phyloP scores from a whole-genome alignment of 495 filamentous ascomycete genomes.

The Cetradonia linearis region DNA sequence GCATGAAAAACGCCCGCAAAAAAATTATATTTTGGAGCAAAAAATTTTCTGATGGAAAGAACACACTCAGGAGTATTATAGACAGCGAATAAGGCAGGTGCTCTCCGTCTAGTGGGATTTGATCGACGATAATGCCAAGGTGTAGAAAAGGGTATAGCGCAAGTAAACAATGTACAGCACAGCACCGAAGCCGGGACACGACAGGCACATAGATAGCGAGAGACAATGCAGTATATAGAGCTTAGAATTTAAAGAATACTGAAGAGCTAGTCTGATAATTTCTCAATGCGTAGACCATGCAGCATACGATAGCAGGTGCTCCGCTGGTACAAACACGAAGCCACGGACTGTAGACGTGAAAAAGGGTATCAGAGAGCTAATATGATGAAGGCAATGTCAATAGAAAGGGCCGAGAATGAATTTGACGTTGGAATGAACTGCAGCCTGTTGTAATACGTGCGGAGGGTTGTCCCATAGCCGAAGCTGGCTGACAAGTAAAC shows the following conservation, averaged over 20 bases:
- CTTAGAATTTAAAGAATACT: not conserved
- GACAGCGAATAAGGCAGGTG: too few species aligned
- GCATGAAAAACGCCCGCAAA: not conserved
- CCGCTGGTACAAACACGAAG: not conserved
- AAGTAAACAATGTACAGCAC: too few species aligned
- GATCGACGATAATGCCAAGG: too few species aligned
- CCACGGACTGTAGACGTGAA: not conserved
- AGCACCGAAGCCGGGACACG: not conserved
- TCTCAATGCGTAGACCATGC: not conserved
- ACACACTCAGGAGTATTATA: not conserved
- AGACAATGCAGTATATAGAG: not conserved
- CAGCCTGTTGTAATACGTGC: too few species aligned
- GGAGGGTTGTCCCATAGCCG: too few species aligned
- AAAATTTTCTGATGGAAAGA: not conserved
- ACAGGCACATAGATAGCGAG: not conserved
- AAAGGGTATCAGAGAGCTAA: not conserved
- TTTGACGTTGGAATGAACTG: too few species aligned
- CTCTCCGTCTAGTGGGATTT: too few species aligned
- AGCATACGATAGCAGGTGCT: not conserved
- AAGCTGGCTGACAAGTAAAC: too few species aligned
- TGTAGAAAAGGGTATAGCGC: too few species aligned
- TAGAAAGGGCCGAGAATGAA: too few species aligned
- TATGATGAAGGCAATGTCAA: too few species aligned
- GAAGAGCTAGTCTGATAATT: not conserved
- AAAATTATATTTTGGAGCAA: too few species aligned